Conservation (phyloP, 805 yeast species). For the Candida montana region DNA sequence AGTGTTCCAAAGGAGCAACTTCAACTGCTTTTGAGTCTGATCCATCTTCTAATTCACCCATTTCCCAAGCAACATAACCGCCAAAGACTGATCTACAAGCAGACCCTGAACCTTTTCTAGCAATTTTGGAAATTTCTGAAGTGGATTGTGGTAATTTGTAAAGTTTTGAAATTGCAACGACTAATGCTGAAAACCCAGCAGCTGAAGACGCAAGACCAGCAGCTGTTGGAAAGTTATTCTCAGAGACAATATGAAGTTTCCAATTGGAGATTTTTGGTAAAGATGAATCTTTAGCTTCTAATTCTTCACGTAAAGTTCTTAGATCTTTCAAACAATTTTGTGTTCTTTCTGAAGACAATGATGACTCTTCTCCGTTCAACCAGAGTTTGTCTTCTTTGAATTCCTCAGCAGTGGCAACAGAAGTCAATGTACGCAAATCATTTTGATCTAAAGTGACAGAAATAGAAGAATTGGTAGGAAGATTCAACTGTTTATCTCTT, state of each 20-base stretch:
- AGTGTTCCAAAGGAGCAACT: slow-evolving; percentile 75
- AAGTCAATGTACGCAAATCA: slow-evolving; percentile 86
- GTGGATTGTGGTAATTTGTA: slow-evolving; percentile 80
- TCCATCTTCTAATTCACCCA: slow-evolving; percentile 79
- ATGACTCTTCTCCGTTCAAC: slow-evolving; percentile 81
- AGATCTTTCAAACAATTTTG: slow-evolving; percentile 74
- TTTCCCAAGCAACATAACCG: slow-evolving; percentile 99
- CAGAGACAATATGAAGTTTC: slow-evolving; percentile 78
- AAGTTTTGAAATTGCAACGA: slow-evolving; percentile 78
- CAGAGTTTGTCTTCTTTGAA: slow-evolving; percentile 66
- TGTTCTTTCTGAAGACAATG: slow-evolving; percentile 56
- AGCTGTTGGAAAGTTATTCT: slow-evolving; percentile 98
- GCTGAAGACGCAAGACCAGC: slow-evolving; percentile 98
- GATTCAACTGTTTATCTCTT: slow-evolving; percentile 78
- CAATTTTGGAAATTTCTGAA: slow-evolving; percentile 86
- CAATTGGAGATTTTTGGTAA: slow-evolving; percentile 59
- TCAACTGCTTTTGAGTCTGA: slow-evolving; percentile 91
- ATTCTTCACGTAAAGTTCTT: slow-evolving; percentile 54
- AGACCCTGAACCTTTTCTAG: slow-evolving; percentile 97
- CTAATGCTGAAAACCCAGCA: slow-evolving; percentile 97
- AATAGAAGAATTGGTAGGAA: slow-evolving; percentile 95
- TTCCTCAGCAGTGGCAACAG: slow-evolving; percentile 63
- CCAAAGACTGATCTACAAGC: slow-evolving; percentile 97
- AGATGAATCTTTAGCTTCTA: slow-evolving; percentile 49
- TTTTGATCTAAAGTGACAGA: slow-evolving; percentile 90